Evolutionary conservation across 2,329 filamentous ascomycete genomes (phyloP).

Genomic region (Dothiorella sarmentorum): DNA sequence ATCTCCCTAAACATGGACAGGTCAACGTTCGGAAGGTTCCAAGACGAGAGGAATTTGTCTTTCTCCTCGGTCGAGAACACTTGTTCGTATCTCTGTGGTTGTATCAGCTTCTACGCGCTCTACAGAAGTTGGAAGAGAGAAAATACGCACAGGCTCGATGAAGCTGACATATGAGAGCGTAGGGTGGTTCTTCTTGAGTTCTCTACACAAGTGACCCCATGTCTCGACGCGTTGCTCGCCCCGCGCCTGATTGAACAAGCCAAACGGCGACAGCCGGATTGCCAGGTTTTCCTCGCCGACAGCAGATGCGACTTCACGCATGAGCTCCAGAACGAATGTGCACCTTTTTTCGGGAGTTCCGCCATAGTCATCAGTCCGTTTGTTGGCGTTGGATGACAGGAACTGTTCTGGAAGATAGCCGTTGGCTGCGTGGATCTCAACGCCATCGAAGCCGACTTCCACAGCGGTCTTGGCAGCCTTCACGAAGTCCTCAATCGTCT

Average conservation of each 20-base stretch:
- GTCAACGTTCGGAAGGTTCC: slow-evolving; percentile 46
- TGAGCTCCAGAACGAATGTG: slow-evolving; percentile 56
- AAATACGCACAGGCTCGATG: slow-evolving; percentile 45
- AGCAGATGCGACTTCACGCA: slow-evolving; percentile 31
- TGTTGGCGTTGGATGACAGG: slow-evolving; percentile 49
- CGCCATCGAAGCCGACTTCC: slow-evolving; percentile 53
- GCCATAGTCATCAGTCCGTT: slow-evolving; percentile 50
- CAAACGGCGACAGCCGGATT: slow-evolving; percentile 37
- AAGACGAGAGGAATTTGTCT: slow-evolving; percentile 47
- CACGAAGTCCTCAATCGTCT: slow-evolving; percentile 42
- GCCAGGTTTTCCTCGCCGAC: slow-evolving; percentile 34
- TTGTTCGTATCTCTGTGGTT: slow-evolving; percentile 46
- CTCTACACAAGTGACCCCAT: slow-evolving; percentile 49
- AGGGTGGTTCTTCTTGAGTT: slow-evolving; percentile 45
- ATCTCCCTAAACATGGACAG: slow-evolving; percentile 50
- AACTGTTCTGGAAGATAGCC: slow-evolving; percentile 55
- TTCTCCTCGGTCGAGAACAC: slow-evolving; percentile 50
- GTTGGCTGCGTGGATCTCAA: slow-evolving; percentile 50
- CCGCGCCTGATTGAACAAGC: slow-evolving; percentile 51
- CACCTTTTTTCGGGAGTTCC: slow-evolving; percentile 52
- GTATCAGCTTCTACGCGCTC: not conserved
- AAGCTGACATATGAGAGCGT: slow-evolving; percentile 54
- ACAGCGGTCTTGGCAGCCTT: slow-evolving; percentile 51
- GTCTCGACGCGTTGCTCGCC: slow-evolving; percentile 52
- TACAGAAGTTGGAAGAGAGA: not conserved